phyloP scores from a whole-genome alignment of 139 green algal genomes.

The Tetradesmus obliquus region DNA sequence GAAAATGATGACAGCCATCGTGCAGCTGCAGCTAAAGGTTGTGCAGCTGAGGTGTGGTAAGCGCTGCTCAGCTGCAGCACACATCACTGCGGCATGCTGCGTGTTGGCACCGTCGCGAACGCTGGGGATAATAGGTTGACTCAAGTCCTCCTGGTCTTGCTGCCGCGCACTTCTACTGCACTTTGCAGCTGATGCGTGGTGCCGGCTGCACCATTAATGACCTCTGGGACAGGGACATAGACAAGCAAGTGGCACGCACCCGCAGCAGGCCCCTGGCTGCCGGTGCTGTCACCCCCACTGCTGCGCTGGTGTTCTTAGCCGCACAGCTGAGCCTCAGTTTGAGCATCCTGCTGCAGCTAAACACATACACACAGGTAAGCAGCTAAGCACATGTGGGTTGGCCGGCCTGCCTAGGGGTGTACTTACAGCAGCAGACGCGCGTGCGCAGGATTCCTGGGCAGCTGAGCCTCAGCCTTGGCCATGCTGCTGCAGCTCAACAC shows the following conservation, averaged over 20 bases:
- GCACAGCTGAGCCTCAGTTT: slow-evolving; percentile 87
- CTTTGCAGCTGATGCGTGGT: slow-evolving; percentile 79
- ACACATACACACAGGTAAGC: slow-evolving; percentile 76
- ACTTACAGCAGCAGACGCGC: not conserved
- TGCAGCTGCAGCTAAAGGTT: not conserved
- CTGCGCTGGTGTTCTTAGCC: slow-evolving; percentile 75
- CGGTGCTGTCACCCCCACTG: slow-evolving; percentile 58
- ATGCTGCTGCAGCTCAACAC: slow-evolving; percentile 92
- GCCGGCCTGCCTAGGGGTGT: not conserved
- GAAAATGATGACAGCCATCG: too few relatives aligned
- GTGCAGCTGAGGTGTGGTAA: too few relatives aligned
- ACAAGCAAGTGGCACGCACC: slow-evolving; percentile 84
- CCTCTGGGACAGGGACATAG: slow-evolving; percentile 92
- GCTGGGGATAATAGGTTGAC: not conserved
- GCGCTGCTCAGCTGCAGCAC: not conserved
- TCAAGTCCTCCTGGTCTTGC: not conserved
- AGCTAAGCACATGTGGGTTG: too few relatives aligned
- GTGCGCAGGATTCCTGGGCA: slow-evolving; percentile 59
- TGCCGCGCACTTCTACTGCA: not conserved
- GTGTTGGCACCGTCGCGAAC: too few relatives aligned
- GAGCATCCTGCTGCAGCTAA: slow-evolving; percentile 95
- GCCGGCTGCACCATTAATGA: slow-evolving; percentile 99
- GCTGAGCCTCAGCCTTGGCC: slow-evolving; percentile 78
- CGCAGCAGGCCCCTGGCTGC: slow-evolving; percentile 77
- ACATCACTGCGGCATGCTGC: too few relatives aligned